Evolutionary conservation across 768 basidiomycete species (phyloP).

Genomic region (Lactarius trivialis): DNA sequence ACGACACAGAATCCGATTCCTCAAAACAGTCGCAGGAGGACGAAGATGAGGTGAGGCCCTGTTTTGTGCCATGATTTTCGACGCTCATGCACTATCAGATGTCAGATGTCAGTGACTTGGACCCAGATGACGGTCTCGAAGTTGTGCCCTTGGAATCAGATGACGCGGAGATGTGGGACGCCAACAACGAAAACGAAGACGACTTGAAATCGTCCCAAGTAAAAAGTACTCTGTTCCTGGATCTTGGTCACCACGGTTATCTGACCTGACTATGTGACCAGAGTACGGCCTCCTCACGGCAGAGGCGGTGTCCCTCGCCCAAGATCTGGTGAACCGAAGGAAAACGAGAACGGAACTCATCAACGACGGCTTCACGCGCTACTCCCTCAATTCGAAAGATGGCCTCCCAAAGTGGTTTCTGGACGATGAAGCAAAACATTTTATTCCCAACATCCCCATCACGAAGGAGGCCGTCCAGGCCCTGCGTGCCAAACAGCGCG

Average conservation of each 20-base stretch:
- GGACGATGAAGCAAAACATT: conserved; percentile 90
- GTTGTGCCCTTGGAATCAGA: conserved; percentile 56
- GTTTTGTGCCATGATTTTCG: neutral
- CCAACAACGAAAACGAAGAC: conserved; percentile 70
- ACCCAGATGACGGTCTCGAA: conserved; percentile 62
- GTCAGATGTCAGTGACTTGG: conserved; percentile 19
- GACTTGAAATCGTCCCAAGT: conserved; percentile 58
- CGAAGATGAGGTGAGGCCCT: conserved; percentile 14
- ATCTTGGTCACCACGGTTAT: neutral
- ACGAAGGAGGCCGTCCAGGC: conserved; percentile 90
- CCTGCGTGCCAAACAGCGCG: conserved; percentile 84
- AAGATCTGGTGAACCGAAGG: conserved; percentile 83
- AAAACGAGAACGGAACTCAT: conserved; percentile 84
- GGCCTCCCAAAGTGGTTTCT: conserved; percentile 94
- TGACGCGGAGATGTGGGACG: conserved; percentile 70
- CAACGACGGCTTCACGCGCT: conserved; percentile 93
- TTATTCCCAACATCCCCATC: conserved; percentile 92
- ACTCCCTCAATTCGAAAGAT: conserved; percentile 88
- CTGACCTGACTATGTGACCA: conserved; percentile 29
- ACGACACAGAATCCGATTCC: conserved; percentile 26
- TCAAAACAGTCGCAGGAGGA: conserved; percentile 5
- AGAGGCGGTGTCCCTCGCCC: conserved; percentile 88
- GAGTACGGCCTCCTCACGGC: conserved; percentile 79
- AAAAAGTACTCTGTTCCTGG: conserved; percentile 43
- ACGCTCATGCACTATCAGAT: conserved; percentile 3